A percentile compares a stretch with the other conserved stretches of the same genome.
Evolutionary conservation across 371 early-diverging fungal species (phyloP).

Genomic region (Actinomucor elegans): DNA sequence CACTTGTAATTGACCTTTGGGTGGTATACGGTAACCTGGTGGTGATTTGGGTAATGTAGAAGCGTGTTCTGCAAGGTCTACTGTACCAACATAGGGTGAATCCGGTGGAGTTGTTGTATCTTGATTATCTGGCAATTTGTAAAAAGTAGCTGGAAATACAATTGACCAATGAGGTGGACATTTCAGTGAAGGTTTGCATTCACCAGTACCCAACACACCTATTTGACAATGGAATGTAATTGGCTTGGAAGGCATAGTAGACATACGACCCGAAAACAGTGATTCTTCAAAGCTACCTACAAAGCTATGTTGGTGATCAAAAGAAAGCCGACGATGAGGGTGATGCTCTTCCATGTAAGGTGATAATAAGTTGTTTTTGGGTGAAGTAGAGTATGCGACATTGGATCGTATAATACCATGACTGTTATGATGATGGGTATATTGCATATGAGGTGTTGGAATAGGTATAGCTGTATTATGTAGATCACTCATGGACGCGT

Average conservation of each 20-base stretch:
- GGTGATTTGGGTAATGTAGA: background rate
- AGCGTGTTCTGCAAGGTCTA: conserved; percentile 33
- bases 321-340: conserved; percentile 16
- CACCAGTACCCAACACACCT: conserved; percentile 65
- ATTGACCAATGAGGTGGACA: conserved; percentile 71
- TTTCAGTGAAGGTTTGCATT: conserved; percentile 61
- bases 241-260: conserved; percentile 75
- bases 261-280: conserved; percentile 81
- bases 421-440: conserved; percentile 30
- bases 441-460: conserved; percentile 41
- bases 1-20: conserved; percentile 80
- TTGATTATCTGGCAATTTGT: conserved; percentile 58
- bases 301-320: conserved; percentile 27
- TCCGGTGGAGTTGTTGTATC: conserved; percentile 27
- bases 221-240: conserved; percentile 74
- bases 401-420: background rate
- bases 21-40: conserved; percentile 69
- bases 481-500: background rate
- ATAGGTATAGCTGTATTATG: conserved; percentile 23
- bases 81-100: conserved; percentile 60
- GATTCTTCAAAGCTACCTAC: conserved; percentile 86
- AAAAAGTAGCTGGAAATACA: conserved; percentile 77
- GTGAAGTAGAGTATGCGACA: conserved; percentile 42
- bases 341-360: conserved; percentile 6
- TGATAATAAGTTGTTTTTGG: conserved; percentile 12